A percentile compares a stretch with the other conserved stretches of the same genome.
Evolutionary conservation across 2,329 filamentous ascomycete species (phyloP).

Genomic region (Colletotrichum neosansevieriae): DNA sequence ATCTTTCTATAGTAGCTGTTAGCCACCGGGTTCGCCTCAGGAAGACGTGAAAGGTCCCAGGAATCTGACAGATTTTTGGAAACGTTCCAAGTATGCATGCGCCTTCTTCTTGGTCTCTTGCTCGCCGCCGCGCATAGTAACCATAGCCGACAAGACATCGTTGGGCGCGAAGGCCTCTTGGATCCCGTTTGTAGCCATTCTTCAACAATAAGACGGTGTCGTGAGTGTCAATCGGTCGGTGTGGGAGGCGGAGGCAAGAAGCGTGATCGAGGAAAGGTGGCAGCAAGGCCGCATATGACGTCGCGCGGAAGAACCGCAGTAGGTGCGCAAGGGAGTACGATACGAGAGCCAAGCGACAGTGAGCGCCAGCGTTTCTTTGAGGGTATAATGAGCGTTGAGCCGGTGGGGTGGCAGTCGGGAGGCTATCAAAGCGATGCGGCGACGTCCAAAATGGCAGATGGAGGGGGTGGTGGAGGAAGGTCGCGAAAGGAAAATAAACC

Average conservation of each 20-base stretch:
- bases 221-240: constrained; percentile 2
- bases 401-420: constrained; percentile 29
- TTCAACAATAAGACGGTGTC: constrained; percentile 36
- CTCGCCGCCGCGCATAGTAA: constrained; percentile 90
- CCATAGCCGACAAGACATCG: constrained; percentile 85
- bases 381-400: constrained; percentile 33
- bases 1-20: constrained; percentile 71
- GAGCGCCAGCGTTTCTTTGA: neutral
- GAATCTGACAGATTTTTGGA: constrained; percentile 93
- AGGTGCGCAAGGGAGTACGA: neutral
- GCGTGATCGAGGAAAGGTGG: constrained; percentile 20
- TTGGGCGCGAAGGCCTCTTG: constrained; percentile 81
- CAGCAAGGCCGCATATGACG: constrained; percentile 24
- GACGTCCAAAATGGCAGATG: constrained; percentile 32
- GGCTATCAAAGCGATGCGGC: constrained; percentile 35
- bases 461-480: constrained; percentile 37
- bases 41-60: constrained; percentile 41
- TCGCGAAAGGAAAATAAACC: constrained; percentile 40
- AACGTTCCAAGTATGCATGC: constrained; percentile 90
- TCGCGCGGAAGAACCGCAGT: constrained; percentile 23
- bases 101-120: constrained; percentile 88
- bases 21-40: neutral
- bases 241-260: neutral
- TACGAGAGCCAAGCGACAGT: constrained; percentile 2
- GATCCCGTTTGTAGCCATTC: constrained; percentile 75